Conservation (phyloP, 768 basidiomycete species). For the Boletus speciosus region DNA sequence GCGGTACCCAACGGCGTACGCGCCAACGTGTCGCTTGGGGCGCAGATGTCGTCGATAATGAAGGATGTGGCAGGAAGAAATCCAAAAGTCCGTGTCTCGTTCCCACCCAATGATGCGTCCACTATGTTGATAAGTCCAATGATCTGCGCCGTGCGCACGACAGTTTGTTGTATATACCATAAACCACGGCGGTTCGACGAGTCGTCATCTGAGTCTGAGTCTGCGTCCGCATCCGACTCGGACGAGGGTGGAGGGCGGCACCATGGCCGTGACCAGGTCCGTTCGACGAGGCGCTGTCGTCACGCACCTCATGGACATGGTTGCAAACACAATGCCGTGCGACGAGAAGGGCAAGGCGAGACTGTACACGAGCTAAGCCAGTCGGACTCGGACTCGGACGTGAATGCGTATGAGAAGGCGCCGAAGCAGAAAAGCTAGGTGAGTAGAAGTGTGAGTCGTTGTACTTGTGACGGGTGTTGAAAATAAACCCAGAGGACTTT, state of each 20-base stretch:
- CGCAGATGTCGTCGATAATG: conserved; percentile 87
- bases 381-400: conserved; percentile 23
- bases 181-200: conserved; percentile 78
- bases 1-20: conserved; percentile 46
- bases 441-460: not conserved
- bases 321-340: not conserved
- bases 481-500: not conserved
- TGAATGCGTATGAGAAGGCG: conserved; percentile 52
- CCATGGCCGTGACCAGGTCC: conserved; percentile 10
- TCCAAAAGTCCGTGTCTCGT: conserved; percentile 73
- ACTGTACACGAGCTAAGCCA: conserved; percentile 19
- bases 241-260: not conserved
- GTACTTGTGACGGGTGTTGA: not conserved
- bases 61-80: conserved; percentile 83
- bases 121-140: not conserved
- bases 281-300: conserved; percentile 2
- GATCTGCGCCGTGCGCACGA: not conserved
- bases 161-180: conserved; percentile 96
- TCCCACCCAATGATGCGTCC: not conserved
- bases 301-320: conserved; percentile 5
- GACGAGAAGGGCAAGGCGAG: conserved; percentile 7
- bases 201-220: conserved; percentile 66
- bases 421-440: conserved; percentile 23
- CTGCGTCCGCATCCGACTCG: conserved; percentile 36
- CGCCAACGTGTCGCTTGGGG: conserved; percentile 73